Conservation (phyloP, 169 alveolate genomes). For the Hepatocystis sp. region DNA sequence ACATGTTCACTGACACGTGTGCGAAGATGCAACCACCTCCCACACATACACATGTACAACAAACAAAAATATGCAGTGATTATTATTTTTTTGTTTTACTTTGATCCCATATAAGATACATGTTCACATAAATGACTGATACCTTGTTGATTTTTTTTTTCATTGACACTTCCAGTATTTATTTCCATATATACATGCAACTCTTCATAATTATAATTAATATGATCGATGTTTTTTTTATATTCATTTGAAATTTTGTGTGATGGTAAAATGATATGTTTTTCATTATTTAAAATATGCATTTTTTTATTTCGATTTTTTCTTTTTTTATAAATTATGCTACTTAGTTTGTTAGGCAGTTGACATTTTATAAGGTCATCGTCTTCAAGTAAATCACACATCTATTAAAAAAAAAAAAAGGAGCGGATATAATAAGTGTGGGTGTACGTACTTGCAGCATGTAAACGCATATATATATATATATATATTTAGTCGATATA, state of each 20-base stretch:
- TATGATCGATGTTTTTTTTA: conserved; percentile 27
- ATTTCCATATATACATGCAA: conserved; percentile 86
- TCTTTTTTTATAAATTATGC: conserved; percentile 67
- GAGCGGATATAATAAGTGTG: background rate
- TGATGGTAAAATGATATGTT: conserved; percentile 53
- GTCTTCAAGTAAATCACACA: conserved; percentile 45
- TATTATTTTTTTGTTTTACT: conserved; percentile 46
- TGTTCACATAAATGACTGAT: conserved; percentile 91
- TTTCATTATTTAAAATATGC: conserved; percentile 51
- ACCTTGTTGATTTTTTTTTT: conserved; percentile 87
- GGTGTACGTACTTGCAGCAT: background rate
- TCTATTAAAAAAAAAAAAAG: conserved; percentile 10
- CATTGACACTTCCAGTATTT: conserved; percentile 88
- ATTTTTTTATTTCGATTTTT: conserved; percentile 38
- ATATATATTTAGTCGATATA: too few species aligned
- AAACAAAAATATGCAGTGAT: too few species aligned
- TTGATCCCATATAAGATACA: conserved; percentile 90
- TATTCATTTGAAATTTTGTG: conserved; percentile 54
- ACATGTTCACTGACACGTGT: background rate
- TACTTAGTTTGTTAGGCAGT: conserved; percentile 37
- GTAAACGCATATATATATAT: background rate
- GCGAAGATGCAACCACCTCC: background rate
- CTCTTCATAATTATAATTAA: conserved; percentile 74
- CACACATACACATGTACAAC: too few species aligned
- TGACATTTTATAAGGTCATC: conserved; percentile 48